Evolutionary conservation across 192 early-diverging fungal genomes (phyloP).

Genomic region (Coemansia sp.): DNA sequence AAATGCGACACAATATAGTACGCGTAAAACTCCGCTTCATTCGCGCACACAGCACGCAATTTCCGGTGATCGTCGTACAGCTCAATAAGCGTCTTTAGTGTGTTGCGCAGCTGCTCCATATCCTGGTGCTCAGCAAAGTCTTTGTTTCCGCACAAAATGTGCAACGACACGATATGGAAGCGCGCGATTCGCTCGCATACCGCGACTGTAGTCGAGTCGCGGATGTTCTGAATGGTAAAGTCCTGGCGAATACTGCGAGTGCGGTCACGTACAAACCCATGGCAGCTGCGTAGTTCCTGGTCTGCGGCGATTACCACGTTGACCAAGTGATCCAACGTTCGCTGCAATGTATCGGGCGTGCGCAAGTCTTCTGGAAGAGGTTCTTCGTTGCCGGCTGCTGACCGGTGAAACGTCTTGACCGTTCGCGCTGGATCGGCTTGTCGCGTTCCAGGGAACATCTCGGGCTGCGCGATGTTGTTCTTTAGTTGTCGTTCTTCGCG

Average conservation of each 20-base stretch:
- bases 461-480: slow-evolving; percentile 68
- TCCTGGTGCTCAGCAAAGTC: slow-evolving; percentile 78
- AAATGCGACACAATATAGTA: slow-evolving; percentile 81
- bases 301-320: slow-evolving; percentile 54
- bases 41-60: slow-evolving; percentile 57
- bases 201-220: slow-evolving; percentile 64
- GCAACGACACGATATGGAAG: slow-evolving; percentile 78
- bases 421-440: slow-evolving; percentile 63
- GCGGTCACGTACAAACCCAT: slow-evolving; percentile 83
- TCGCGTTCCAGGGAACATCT: slow-evolving; percentile 64
- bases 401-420: slow-evolving; percentile 83
- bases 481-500: slow-evolving; percentile 79
- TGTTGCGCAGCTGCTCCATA: slow-evolving; percentile 85
- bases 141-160: slow-evolving; percentile 67
- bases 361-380: slow-evolving; percentile 87
- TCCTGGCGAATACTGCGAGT: slow-evolving; percentile 83
- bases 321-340: slow-evolving; percentile 69
- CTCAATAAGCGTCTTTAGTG: slow-evolving; percentile 79
- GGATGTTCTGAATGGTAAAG: slow-evolving; percentile 81
- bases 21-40: slow-evolving; percentile 89
- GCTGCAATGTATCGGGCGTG: slow-evolving; percentile 66
- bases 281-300: slow-evolving; percentile 61
- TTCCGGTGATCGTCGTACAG: slow-evolving; percentile 77
- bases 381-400: slow-evolving; percentile 82
- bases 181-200: slow-evolving; percentile 83